Evolutionary conservation across 208 protist species (phyloP).

Genomic region (Histomonas meleagridis): DNA sequence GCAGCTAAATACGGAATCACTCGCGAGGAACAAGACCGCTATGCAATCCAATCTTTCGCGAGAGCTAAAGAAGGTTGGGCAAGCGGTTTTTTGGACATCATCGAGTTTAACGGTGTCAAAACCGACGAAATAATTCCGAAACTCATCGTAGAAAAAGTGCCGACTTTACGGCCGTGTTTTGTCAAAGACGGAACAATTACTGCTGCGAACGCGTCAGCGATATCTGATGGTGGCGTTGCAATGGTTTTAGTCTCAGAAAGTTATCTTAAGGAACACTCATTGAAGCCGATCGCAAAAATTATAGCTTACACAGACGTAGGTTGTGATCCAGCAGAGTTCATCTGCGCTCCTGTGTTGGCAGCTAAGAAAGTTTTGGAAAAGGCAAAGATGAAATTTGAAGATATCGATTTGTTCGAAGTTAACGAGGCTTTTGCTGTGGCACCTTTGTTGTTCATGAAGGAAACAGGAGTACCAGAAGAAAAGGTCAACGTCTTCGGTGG

Average conservation of each 20-base stretch:
- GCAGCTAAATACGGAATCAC: slow-evolving; percentile 68
- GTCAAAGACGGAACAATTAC: slow-evolving; percentile 71
- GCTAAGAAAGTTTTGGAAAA: slow-evolving; percentile 63
- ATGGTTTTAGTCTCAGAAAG: slow-evolving; percentile 63
- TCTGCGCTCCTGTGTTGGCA: slow-evolving; percentile 68
- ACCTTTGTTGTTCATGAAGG: slow-evolving; percentile 64
- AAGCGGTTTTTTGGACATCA: slow-evolving; percentile 47
- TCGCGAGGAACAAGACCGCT: slow-evolving; percentile 71
- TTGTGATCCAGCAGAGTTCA: slow-evolving; percentile 70
- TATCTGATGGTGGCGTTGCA: slow-evolving; percentile 72
- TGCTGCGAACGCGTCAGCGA: slow-evolving; percentile 66
- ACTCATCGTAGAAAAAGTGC: slow-evolving; percentile 66
- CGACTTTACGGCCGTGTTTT: slow-evolving; percentile 67
- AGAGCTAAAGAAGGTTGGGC: slow-evolving; percentile 54
- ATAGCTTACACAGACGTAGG: slow-evolving; percentile 58
- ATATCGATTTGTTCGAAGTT: slow-evolving; percentile 54
- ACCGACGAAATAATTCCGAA: slow-evolving; percentile 70
- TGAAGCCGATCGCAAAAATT: slow-evolving; percentile 66
- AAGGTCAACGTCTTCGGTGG: slow-evolving; percentile 80
- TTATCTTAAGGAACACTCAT: slow-evolving; percentile 61
- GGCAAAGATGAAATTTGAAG: slow-evolving; percentile 29
- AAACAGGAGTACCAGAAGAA: slow-evolving; percentile 57
- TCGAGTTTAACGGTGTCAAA: slow-evolving; percentile 49
- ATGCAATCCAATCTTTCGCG: slow-evolving; percentile 69
- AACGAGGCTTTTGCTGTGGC: slow-evolving; percentile 91